Base-by-base conservation (phyloP, 345 rosid species). In the Gossypium mustelinum region DNA sequence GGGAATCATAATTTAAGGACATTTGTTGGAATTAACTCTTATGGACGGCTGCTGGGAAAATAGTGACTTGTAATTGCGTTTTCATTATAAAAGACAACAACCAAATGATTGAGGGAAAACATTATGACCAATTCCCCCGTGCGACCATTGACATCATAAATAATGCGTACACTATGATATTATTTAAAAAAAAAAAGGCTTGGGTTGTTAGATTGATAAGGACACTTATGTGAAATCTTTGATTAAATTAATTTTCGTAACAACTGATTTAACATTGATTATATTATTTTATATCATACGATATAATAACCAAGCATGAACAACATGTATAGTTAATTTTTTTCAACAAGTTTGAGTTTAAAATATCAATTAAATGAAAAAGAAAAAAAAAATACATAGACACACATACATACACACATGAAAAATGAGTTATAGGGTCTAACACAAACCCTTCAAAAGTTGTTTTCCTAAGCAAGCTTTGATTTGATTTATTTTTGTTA, bases 141-240 rank as follows among this genome's bases (percentile, higher is more conserved):
- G 62, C 34, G 34, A 24, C 34, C 34, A 58, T 58, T 58, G 62
- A 24, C 62, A 27, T 50, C 13, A 68, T 68, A 68, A 25, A 50
- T 58, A 58, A 10, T 22, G 62, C 11, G 61, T 56, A 22, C 6
- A 20, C 9, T 47, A 24, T 12, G 7, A 68, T 48, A 8, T 8
- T 48, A 14, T 24, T 20, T 2, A 22, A 12, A 7, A 48, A 3
- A 67, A 20, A 63, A 14, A 48, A 45, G 11, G 52, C 43, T 25
- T 14, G 58, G 73, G 22, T 68, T 68, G 73, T 27, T 68, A 25
- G 45, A 25, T 68, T 25, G 73, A 68, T 27, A 50, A 25, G 13
- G 58, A 68, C 58, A 3, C 9, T 48, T 13, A 13, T 25, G 43
- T 25, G 43, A 68, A 24, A 7, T 68, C 7, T 34, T 34, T 48